Base-by-base conservation (phyloP, 1,284 basidiomycete species). In the Trichosporon sp. region DNA sequence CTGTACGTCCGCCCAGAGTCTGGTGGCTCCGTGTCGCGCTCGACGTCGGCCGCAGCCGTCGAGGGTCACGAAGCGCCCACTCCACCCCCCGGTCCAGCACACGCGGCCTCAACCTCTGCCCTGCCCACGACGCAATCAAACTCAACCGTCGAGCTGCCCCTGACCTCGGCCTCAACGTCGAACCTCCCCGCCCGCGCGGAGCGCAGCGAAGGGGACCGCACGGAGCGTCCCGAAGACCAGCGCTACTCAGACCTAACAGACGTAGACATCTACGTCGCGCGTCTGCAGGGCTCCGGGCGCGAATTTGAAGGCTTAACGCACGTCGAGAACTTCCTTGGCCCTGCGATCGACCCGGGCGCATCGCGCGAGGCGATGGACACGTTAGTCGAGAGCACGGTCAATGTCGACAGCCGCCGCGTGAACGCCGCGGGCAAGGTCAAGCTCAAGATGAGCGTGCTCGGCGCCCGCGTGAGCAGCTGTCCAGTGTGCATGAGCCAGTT, bases 401-500 rank as follows among this genome's bases (percentile, higher is more conserved):
- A 87, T 69, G 81, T 90, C 29, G 82, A 86, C 70, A 85, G 87
- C 11, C 83, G 87, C 44, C 85, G 91, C 16, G 83, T 85, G 25
- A 87, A 86, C 57, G 83, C 83, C 67, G 85, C 89, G 68, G 91
- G 91, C 10, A 87, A 88, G 60, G 83, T 88, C 62, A 92, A 91
- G 80, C 78, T 91, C 64, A 93, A 92, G 79, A 78, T 92, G 57
- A 83, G 83, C 21, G 80, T 92, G 31, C 80, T 89, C n/a, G 91
- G 89, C 25, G 83, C 86, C 10, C 75, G 84, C 1, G 90, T 94
- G 29, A 87, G 90, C 68, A 87, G 86, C 71, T 95, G 92, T 73
- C 85, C 87, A 27, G 88, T 92, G 57, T 94, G 92, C 76, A 79
- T 90, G 70, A 83, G 83, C 58, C 89, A 90, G 80, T 94, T 92